These are phyloP conservation scores for Chlorella variabilis DNA, from an alignment of 163 green algal genomes.

Conservation along the genomic window DNA sequence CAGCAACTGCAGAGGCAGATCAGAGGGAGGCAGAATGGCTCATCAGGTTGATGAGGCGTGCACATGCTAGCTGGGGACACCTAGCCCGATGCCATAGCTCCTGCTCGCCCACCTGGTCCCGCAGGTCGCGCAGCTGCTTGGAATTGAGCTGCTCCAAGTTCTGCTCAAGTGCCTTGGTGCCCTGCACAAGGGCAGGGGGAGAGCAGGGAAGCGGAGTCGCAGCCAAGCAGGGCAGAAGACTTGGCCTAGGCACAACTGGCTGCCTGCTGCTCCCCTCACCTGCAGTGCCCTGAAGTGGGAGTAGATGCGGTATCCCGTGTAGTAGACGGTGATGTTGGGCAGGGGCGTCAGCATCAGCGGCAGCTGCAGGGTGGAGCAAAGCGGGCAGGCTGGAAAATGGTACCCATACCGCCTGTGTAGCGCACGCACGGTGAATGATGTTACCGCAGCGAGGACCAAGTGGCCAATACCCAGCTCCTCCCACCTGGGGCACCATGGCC, in stretches of 20 bases:
- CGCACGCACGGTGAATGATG: no score
- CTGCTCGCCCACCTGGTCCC: constrained; percentile 36
- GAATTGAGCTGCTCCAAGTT: constrained; percentile 45
- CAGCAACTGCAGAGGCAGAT: background rate
- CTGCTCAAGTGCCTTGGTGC: constrained; percentile 36
- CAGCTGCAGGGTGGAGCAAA: constrained; percentile 8
- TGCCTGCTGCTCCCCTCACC: background rate
- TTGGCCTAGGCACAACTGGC: background rate
- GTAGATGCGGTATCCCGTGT: constrained; percentile 56
- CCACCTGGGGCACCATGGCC: constrained; percentile 37
- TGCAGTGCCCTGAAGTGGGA: constrained; percentile 53
- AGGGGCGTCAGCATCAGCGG: constrained; percentile 56
- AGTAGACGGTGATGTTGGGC: constrained; percentile 67
- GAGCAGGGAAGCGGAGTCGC: no score
- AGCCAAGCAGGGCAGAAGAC: no score
- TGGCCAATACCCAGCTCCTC: no score
- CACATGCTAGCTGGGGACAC: no score
- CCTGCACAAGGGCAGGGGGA: constrained; percentile 43
- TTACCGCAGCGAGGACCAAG: no score
- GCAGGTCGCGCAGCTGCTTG: constrained; percentile 44
- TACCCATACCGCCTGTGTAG: no score
- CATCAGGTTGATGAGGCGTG: no score
- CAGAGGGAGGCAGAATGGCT: background rate
- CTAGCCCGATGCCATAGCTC: no score
- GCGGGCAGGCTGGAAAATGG: no score